phyloP scores from a whole-genome alignment of 306 rosid species.

The Sindora glabra region DNA sequence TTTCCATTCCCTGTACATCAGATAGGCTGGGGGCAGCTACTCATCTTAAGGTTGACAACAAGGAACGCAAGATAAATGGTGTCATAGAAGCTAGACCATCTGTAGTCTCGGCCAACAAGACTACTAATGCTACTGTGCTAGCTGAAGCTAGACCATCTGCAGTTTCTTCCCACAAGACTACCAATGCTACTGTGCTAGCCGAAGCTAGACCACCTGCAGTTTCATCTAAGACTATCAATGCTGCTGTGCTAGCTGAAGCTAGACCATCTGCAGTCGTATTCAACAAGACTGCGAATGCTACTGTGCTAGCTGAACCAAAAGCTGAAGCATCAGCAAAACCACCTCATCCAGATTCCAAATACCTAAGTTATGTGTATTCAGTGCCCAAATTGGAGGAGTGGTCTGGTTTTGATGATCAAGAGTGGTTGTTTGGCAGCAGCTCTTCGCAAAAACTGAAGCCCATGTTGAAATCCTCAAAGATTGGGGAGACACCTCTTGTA shows the following conservation, averaged over 20 bases:
- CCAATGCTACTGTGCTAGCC: no score
- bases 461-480: constrained; percentile 24
- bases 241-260: no score
- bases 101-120: constrained; percentile 33
- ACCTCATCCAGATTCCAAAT: constrained; percentile 71
- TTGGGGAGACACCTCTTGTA: constrained; percentile 42
- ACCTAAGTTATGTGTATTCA: constrained; percentile 47
- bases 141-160: no score
- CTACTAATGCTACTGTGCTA: constrained; percentile 11
- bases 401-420: constrained; percentile 51
- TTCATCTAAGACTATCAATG: no score
- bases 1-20: constrained; percentile 32
- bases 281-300: no score
- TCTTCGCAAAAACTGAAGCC: constrained; percentile 32
- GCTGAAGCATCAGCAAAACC: constrained; percentile 36
- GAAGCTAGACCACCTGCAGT: no score
- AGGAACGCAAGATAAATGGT: constrained; percentile 61
- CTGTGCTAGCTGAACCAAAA: no score
- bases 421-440: constrained; percentile 62
- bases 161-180: no score
- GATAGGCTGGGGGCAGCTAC: constrained; percentile 34
- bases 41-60: constrained; percentile 39
- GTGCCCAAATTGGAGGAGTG: constrained; percentile 58
- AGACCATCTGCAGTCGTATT: no score
- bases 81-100: constrained; percentile 35